Evolutionary conservation across 2,329 filamentous ascomycete species (phyloP).

Genomic region (Pseudogymnoascus sp.): DNA sequence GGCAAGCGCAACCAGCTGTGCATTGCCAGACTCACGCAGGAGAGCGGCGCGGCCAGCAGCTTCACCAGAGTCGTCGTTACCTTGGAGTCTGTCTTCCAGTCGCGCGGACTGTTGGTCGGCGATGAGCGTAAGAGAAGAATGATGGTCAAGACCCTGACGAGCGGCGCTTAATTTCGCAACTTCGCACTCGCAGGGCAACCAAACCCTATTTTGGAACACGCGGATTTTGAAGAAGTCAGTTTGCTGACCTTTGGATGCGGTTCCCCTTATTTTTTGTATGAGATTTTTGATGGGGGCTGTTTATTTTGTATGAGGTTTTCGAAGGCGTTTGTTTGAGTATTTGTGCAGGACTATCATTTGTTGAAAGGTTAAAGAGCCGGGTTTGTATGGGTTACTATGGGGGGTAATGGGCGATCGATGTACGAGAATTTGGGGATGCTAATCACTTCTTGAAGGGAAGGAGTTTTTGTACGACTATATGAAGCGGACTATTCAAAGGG

Average conservation of each 20-base stretch:
- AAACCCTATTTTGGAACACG: constrained; percentile 1
- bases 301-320: not conserved
- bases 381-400: not conserved
- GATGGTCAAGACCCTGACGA: constrained; percentile 58
- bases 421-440: not conserved
- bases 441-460: not conserved
- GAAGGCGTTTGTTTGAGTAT: not conserved
- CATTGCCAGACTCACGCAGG: constrained; percentile 79
- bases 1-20: constrained; percentile 67
- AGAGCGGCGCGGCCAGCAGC: constrained; percentile 82
- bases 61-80: constrained; percentile 78
- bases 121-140: constrained; percentile 60
- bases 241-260: constrained; percentile 3
- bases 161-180: constrained; percentile 2
- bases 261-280: not conserved
- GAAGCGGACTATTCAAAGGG: not conserved
- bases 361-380: not conserved
- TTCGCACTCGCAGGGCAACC: not conserved
- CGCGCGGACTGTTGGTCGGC: constrained; percentile 57
- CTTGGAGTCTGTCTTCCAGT: constrained; percentile 59
- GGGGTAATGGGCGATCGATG: not conserved
- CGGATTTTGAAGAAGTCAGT: constrained; percentile 1
- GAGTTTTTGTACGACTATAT: not conserved
- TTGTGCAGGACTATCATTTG: not conserved
- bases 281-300: not conserved